These are phyloP conservation scores for Hortiboletus rubellus DNA, from an alignment of 1,284 basidiomycete genomes.

Conservation along the genomic window DNA sequence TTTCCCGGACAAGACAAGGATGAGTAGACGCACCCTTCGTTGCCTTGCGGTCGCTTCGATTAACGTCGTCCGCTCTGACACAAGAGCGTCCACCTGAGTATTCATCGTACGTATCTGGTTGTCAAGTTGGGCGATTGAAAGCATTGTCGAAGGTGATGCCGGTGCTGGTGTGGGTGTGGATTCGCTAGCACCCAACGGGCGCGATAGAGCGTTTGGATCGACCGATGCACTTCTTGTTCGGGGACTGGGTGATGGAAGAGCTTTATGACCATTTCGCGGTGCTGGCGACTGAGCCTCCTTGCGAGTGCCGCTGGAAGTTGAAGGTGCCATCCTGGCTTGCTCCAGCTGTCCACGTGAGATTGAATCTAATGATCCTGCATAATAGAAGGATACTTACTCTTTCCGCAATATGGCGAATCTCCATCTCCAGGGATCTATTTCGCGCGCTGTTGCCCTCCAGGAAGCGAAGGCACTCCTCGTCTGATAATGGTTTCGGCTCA, in stretches of 20 bases:
- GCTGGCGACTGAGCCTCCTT: neutral
- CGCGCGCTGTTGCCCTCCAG: slow-evolving; percentile 41
- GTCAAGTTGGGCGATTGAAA: slow-evolving; percentile 32
- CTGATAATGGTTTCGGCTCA: slow-evolving; percentile 25
- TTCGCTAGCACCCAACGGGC: neutral
- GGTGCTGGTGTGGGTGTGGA: neutral
- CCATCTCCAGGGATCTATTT: slow-evolving; percentile 48
- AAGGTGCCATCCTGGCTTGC: slow-evolving; percentile 13
- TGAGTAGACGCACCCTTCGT: slow-evolving; percentile 23
- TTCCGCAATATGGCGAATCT: slow-evolving; percentile 43
- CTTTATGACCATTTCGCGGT: neutral
- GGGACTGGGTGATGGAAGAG: neutral
- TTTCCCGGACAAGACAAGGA: neutral
- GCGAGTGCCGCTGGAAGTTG: neutral
- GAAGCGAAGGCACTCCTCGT: slow-evolving; percentile 43
- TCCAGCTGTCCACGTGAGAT: slow-evolving; percentile 22
- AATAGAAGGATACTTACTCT: slow-evolving; percentile 35
- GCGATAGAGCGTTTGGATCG: slow-evolving; percentile 18
- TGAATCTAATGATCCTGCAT: neutral
- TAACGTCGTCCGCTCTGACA: slow-evolving; percentile 37
- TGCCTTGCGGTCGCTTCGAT: slow-evolving; percentile 26
- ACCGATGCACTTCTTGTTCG: slow-evolving; percentile 28
- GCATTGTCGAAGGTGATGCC: slow-evolving; percentile 5
- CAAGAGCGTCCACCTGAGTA: slow-evolving; percentile 38
- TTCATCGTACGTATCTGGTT: slow-evolving; percentile 39